phyloP scores from a whole-genome alignment of 2,329 filamentous ascomycete genomes.

The Xylaria digitata region DNA sequence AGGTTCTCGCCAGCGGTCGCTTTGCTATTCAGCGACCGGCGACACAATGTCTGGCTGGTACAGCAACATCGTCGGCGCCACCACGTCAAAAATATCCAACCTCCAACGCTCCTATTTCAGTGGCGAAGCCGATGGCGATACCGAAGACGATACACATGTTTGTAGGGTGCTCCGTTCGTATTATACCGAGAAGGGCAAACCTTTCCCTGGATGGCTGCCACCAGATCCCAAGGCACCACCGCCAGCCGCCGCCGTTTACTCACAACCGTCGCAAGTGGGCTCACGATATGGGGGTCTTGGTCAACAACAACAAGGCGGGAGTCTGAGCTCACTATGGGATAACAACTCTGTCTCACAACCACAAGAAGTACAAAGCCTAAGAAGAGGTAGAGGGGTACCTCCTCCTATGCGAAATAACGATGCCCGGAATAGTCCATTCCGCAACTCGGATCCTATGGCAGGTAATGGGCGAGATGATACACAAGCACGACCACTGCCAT shows the following conservation, averaged over 20 bases:
- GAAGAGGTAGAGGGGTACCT: slow-evolving; percentile 56
- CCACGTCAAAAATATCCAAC: slow-evolving; percentile 72
- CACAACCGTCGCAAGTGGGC: slow-evolving; percentile 62
- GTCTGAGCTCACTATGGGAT: slow-evolving; percentile 70
- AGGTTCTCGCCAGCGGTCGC: background rate
- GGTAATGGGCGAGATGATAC: slow-evolving; percentile 51
- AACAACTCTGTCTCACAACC: slow-evolving; percentile 53
- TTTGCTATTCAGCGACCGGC: slow-evolving; percentile 19
- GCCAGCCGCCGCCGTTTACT: slow-evolving; percentile 64
- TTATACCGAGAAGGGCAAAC: slow-evolving; percentile 87
- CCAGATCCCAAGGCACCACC: slow-evolving; percentile 83
- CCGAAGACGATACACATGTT: slow-evolving; percentile 92
- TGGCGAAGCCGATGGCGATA: slow-evolving; percentile 75
- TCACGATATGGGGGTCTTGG: slow-evolving; percentile 64
- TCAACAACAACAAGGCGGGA: slow-evolving; percentile 52
- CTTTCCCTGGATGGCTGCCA: slow-evolving; percentile 87
- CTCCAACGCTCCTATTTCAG: slow-evolving; percentile 76
- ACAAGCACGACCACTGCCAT: slow-evolving; percentile 72
- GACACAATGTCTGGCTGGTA: slow-evolving; percentile 81
- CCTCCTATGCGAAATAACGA: slow-evolving; percentile 48
- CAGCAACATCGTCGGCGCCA: slow-evolving; percentile 75
- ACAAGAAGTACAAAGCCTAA: slow-evolving; percentile 58
- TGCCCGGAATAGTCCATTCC: slow-evolving; percentile 51
- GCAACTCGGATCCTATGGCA: slow-evolving; percentile 48
- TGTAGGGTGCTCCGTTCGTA: slow-evolving; percentile 92